phyloP scores from a whole-genome alignment of 164 flowering plant genomes.

The Protea cynaroides region DNA sequence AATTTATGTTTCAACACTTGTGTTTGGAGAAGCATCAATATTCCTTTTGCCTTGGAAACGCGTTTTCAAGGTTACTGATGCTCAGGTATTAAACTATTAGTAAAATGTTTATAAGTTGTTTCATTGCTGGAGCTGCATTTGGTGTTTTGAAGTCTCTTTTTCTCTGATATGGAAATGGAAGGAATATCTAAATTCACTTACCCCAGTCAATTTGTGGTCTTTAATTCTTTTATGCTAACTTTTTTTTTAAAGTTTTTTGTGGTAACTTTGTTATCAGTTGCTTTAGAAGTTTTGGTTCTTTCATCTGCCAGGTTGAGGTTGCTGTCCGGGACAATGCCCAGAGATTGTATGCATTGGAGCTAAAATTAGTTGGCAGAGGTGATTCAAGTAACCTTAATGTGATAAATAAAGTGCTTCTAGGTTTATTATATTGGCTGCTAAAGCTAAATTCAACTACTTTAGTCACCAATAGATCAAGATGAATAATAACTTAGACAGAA shows the following conservation, averaged over 20 bases:
- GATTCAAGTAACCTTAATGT: too few species aligned
- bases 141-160: background rate
- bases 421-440: too few species aligned
- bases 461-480: too few species aligned
- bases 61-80: slow-evolving; percentile 82
- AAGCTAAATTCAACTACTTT: too few species aligned
- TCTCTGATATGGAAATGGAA: too few species aligned
- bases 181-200: background rate
- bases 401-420: too few species aligned
- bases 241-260: background rate
- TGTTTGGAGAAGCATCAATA: slow-evolving; percentile 90
- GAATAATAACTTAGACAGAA: too few species aligned
- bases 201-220: background rate
- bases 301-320: slow-evolving; percentile 69
- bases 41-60: slow-evolving; percentile 99
- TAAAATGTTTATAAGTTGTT: background rate
- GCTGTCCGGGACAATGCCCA: slow-evolving; percentile 96
- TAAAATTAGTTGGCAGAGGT: slow-evolving; percentile 73
- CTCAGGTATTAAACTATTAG: slow-evolving; percentile 57
- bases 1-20: slow-evolving; percentile 89
- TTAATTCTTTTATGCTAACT: too few species aligned
- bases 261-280: background rate
- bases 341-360: slow-evolving; percentile 55
- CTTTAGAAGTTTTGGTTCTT: slow-evolving; percentile 6
- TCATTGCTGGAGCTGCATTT: background rate